Base-by-base conservation (phyloP, 495 filamentous ascomycete species). In the Hamigera avellanea region DNA sequence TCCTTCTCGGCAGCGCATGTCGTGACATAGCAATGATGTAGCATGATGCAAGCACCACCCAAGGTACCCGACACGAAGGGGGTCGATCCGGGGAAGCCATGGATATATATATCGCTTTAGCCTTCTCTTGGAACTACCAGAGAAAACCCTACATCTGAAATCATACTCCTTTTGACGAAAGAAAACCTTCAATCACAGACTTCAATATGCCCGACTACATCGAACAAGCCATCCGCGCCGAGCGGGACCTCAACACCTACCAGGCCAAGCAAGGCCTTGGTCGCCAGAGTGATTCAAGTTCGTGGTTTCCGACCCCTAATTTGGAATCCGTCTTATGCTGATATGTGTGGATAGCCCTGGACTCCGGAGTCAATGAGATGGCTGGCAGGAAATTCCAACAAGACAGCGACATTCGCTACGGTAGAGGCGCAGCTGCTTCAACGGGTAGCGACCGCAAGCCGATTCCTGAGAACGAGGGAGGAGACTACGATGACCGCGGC, bases 211-310 rank as follows among this genome's bases (percentile, higher is more conserved):
- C 52, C 13, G 39, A 45, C 26, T 14, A 16, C 17, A 33, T 6
- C 14, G 14, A 35, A 26, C 30, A 54, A 15, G 57, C 69, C 13
- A 46, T 61, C 46, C 50, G 67, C 34, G 64, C 70, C 18, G 68
- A 75, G 57, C 56, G 54, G 12, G 65, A 75, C 48, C 61, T 77
- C 25, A 74, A 75, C 55, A 61, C 64, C 33, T 49, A 68, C 47
- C 55, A 64, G 35, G 64, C 66, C 26, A 74, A 74, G 52, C 57
- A 58, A 26, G 69, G 69, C 8, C 31, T 52, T 37, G 49, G 56
- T 17, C 45, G 49, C 25, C 52, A 61, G 49, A 64, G 62, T 44
- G 62, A 69, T 41, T 68, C 64, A 15, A 61, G 69, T 74, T 61
- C 14, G 61, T 46, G 12, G 19, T 26, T 13, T 13, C n/a, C 16